Conservation (phyloP, 768 basidiomycete genomes). For the Mycena indigotica region DNA sequence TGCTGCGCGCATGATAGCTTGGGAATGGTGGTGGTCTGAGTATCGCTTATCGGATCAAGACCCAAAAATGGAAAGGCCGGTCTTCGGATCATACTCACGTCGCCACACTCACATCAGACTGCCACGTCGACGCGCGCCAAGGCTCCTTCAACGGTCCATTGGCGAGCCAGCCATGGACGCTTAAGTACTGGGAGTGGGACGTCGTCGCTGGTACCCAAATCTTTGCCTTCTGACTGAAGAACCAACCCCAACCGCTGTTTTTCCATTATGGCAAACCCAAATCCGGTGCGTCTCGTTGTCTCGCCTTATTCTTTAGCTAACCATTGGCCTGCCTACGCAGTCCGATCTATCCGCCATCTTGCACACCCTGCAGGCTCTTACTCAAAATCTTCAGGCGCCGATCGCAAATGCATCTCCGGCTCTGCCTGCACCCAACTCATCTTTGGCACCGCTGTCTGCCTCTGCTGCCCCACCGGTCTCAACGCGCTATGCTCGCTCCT, state of each 20-base stretch:
- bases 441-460: too few species aligned
- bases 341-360: too few species aligned
- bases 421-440: not conserved
- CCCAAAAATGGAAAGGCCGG: too few species aligned
- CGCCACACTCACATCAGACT: not conserved
- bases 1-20: not conserved
- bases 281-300: not conserved
- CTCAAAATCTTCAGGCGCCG: too few species aligned
- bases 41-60: too few species aligned
- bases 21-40: too few species aligned
- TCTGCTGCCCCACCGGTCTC: not conserved
- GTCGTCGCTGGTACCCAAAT: too few species aligned
- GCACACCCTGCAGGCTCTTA: too few species aligned
- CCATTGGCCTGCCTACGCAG: too few species aligned
- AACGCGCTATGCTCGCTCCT: not conserved
- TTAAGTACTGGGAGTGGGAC: not conserved
- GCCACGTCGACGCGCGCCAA: too few species aligned
- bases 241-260: not conserved
- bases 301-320: not conserved
- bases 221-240: not conserved
- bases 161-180: not conserved
- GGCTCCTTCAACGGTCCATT: not conserved
- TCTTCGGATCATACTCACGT: not conserved
- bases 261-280: too few species aligned
- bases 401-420: too few species aligned